These are phyloP conservation scores for Nakazawaea peltata DNA, from an alignment of 805 yeast genomes.

Conservation along the genomic window DNA sequence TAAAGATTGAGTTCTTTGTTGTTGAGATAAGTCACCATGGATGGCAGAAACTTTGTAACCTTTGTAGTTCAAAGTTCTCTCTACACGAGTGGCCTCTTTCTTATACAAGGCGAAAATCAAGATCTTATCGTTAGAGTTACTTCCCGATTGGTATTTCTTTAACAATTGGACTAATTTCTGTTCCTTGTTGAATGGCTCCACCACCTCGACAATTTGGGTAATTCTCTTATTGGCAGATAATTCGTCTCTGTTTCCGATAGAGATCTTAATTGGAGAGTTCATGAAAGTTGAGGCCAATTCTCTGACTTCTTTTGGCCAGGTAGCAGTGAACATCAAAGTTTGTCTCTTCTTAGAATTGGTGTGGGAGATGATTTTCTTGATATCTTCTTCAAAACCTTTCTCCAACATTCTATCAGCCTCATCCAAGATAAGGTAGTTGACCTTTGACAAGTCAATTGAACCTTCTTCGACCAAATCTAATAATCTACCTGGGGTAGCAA, in stretches of 20 bases:
- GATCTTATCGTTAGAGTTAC: conserved; percentile 65
- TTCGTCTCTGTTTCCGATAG: conserved; percentile 93
- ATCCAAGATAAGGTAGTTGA: conserved; percentile 80
- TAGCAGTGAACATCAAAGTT: conserved; percentile 98
- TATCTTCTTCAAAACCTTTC: conserved; percentile 96
- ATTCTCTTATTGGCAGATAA: conserved; percentile 91
- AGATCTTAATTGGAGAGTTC: conserved; percentile 79
- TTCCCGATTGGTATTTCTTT: conserved; percentile 63
- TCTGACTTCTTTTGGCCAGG: conserved; percentile 99
- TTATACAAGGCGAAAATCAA: conserved; percentile 91
- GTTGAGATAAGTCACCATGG: conserved; percentile 93
- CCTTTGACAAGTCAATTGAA: conserved; percentile 55
- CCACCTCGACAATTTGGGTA: conserved; percentile 87
- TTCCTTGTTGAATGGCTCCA: conserved; percentile 78
- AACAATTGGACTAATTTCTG: conserved; percentile 63
- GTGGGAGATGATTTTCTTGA: conserved; percentile 58
- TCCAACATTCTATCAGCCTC: conserved; percentile 99
- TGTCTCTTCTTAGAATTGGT: conserved; percentile 47
- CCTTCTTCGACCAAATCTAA: conserved; percentile 89
- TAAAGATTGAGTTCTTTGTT: conserved; percentile 83
- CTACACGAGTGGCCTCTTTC: conserved; percentile 92
- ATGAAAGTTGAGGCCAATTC: conserved; percentile 82
- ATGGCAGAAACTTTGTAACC: conserved; percentile 85
- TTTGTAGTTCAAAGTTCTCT: conserved; percentile 59
- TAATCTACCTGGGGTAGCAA: conserved; percentile 98